Evolutionary conservation across 352 stramenopile genomes (phyloP).

Genomic region (Phytophthora boehmeriae): DNA sequence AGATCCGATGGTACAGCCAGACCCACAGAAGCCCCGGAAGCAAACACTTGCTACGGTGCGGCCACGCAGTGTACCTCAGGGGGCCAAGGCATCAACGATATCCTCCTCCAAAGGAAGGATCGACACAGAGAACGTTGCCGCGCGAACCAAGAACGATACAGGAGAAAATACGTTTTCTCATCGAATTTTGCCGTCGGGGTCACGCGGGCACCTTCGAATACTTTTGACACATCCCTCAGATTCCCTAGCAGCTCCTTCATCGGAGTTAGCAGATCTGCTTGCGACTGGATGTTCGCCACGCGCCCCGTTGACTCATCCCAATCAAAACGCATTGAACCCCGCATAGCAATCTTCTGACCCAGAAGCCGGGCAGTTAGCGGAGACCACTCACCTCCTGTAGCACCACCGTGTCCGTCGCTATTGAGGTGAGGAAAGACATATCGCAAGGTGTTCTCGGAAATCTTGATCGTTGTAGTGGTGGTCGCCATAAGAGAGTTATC

Average conservation of each 20-base stretch:
- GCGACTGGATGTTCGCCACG: constrained; percentile 5
- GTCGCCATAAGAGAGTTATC: constrained; percentile 5
- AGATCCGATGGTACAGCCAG: too few relatives aligned
- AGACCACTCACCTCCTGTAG: background rate
- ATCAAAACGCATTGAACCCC: constrained; percentile 9
- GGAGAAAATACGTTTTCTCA: too few relatives aligned
- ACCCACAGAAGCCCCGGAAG: too few relatives aligned
- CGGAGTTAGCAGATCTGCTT: constrained; percentile 15
- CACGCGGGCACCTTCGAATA: constrained; percentile 6
- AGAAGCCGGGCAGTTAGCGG: constrained; percentile 2
- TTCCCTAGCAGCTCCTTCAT: constrained; percentile 10
- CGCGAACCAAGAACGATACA: too few relatives aligned
- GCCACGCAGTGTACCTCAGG: too few relatives aligned
- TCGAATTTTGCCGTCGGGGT: constrained; percentile 2
- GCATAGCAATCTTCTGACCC: constrained; percentile 5
- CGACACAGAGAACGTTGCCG: too few relatives aligned
- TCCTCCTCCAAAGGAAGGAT: too few relatives aligned
- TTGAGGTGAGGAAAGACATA: background rate
- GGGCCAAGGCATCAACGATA: too few relatives aligned
- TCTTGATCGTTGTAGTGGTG: constrained; percentile 10
- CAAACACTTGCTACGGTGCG: too few relatives aligned
- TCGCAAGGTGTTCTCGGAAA: background rate
- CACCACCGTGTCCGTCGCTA: background rate
- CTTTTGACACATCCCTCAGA: constrained; percentile 4
- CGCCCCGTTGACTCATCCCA: constrained; percentile 2